Conservation (phyloP, 345 rosid genomes). For the Excoecaria agallocha region DNA sequence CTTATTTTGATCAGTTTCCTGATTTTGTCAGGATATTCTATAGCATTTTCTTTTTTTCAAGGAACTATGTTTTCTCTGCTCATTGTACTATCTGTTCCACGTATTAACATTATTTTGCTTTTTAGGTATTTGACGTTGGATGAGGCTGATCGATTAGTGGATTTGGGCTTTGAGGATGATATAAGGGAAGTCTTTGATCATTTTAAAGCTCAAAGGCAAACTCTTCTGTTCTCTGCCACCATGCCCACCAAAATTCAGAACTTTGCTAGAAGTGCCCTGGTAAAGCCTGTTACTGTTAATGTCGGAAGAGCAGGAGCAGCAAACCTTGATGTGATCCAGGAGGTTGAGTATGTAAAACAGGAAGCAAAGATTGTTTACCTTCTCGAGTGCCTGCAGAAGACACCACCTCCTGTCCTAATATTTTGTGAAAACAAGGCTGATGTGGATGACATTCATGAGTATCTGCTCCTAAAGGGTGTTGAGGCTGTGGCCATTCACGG, state of each 20-base stretch:
- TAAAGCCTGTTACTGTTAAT: slow-evolving; percentile 78
- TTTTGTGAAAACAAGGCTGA: slow-evolving; percentile 99
- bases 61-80: background rate
- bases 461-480: slow-evolving; percentile 86
- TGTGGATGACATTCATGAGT: slow-evolving; percentile 88
- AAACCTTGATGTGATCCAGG: slow-evolving; percentile 94
- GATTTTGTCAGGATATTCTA: background rate
- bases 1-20: background rate
- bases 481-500: slow-evolving; percentile 94
- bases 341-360: slow-evolving; percentile 92
- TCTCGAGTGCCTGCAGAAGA: slow-evolving; percentile 86
- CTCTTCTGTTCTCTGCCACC: slow-evolving; percentile 87
- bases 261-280: slow-evolving; percentile 86
- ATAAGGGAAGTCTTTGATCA: slow-evolving; percentile 93
- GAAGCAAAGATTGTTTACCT: slow-evolving; percentile 95
- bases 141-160: slow-evolving; percentile 94
- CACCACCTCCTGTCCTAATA: slow-evolving; percentile 86
- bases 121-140: slow-evolving; percentile 89
- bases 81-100: background rate
- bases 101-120: slow-evolving; percentile 18
- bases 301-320: slow-evolving; percentile 99
- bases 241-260: slow-evolving; percentile 94
- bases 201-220: slow-evolving; percentile 88
- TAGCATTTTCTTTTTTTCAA: background rate
- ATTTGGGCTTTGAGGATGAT: slow-evolving; percentile 96